Percentiles rank a stretch among this genome's conserved stretches.
phyloP scores from a whole-genome alignment of 139 green algal genomes.

The Asterochloris sp. region DNA sequence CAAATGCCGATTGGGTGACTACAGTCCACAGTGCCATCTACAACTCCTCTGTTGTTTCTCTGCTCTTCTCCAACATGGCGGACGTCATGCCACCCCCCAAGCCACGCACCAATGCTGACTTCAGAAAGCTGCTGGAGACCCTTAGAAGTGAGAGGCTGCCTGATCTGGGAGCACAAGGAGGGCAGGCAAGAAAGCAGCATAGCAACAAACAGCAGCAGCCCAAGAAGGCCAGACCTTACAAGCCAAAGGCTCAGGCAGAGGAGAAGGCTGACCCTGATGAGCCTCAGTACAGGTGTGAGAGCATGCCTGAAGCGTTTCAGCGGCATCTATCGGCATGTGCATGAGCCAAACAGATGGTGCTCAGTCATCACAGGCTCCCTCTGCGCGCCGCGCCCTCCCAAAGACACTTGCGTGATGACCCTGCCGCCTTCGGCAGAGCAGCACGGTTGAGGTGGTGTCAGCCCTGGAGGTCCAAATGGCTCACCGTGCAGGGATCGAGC shows the following conservation, averaged over 20 bases:
- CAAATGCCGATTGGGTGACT: too few species aligned
- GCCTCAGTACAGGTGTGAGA: conserved; percentile 51
- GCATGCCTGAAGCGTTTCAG: neutral
- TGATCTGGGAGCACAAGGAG: neutral
- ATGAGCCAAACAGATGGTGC: neutral
- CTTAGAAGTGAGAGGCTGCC: conserved; percentile 35
- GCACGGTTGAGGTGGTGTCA: neutral
- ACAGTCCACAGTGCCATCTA: too few species aligned
- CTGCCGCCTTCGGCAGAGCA: too few species aligned
- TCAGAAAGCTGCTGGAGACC: conserved; percentile 58
- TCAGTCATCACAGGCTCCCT: neutral
- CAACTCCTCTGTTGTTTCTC: too few species aligned
- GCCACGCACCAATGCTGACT: conserved; percentile 64
- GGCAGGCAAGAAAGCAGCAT: neutral
- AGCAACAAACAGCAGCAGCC: neutral
- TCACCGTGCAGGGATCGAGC: conserved; percentile 52
- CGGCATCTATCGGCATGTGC: neutral
- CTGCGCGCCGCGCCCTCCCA: neutral
- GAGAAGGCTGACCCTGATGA: conserved; percentile 51
- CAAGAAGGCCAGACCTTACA: conserved; percentile 10
- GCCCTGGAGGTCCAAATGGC: neutral
- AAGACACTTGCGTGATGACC: neutral
- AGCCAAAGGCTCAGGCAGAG: conserved; percentile 26
- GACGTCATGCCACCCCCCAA: conserved; percentile 9
- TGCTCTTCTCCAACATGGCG: neutral